Percentiles rank a stretch among this genome's conserved stretches.
These are phyloP conservation scores for Aureobasidium sp. DNA, from an alignment of 2,329 filamentous ascomycete genomes.

Conservation along the genomic window DNA sequence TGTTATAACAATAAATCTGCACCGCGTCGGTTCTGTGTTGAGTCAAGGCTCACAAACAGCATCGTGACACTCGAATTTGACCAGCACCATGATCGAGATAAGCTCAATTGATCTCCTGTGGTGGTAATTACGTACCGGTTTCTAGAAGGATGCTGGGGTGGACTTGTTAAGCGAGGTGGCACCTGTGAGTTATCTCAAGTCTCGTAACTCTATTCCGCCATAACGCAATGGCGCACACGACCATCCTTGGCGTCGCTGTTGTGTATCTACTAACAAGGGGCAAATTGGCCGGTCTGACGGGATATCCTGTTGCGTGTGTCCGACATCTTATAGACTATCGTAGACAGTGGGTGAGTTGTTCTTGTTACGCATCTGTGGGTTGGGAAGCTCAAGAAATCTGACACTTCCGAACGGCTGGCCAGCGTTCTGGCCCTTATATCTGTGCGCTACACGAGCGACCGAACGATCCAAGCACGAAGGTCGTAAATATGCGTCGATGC, in stretches of 20 bases:
- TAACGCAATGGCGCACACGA: neutral
- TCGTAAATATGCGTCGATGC: neutral
- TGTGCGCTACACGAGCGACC: neutral
- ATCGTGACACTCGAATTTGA: neutral
- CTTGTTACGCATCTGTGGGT: no score
- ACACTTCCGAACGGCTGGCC: neutral
- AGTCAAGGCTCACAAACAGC: neutral
- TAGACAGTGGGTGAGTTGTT: no score
- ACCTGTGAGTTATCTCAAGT: neutral
- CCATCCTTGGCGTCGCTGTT: neutral
- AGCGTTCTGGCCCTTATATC: neutral
- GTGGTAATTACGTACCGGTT: slow-evolving; percentile 5
- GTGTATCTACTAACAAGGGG: neutral
- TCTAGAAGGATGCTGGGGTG: neutral
- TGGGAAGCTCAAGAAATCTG: neutral
- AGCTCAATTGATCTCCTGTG: neutral
- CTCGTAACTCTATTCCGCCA: neutral
- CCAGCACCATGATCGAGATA: neutral
- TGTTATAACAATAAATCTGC: neutral
- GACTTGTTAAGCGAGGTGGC: slow-evolving; percentile 2
- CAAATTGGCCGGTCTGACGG: neutral
- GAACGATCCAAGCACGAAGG: neutral
- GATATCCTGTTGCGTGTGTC: neutral
- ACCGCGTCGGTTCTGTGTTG: neutral
- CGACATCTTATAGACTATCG: no score